Percentiles rank a stretch among this genome's conserved stretches.
Conservation (phyloP, 108 stramenopile species). For the Bacterosira constricta region DNA sequence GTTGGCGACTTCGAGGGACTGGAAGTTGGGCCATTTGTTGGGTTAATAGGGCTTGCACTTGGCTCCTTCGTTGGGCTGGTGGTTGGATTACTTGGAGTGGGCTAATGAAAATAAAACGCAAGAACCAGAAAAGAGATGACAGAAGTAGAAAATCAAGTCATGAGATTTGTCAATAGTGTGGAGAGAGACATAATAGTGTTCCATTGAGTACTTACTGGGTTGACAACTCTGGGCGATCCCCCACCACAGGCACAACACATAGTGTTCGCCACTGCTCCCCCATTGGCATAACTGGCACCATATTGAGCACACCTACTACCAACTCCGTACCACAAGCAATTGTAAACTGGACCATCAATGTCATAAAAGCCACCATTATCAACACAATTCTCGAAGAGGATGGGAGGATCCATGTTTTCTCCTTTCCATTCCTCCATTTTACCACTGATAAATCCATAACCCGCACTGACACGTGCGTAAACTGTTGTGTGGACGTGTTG, state of each 20-base stretch:
- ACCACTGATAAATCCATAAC: not conserved
- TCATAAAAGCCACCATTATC: not conserved
- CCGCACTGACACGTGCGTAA: constrained; percentile 1
- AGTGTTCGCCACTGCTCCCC: not conserved
- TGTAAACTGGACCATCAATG: not conserved
- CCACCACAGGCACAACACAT: constrained; percentile 6
- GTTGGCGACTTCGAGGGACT: too few species aligned
- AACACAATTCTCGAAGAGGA: not conserved
- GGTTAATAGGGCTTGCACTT: too few species aligned
- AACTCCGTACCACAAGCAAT: constrained; percentile 2
- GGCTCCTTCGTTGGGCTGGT: too few species aligned
- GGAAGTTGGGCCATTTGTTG: too few species aligned
- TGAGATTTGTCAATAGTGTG: too few species aligned
- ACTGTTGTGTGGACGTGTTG: not conserved
- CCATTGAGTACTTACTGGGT: too few species aligned
- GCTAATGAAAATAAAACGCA: too few species aligned
- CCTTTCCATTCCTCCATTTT: not conserved
- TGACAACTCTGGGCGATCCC: too few species aligned
- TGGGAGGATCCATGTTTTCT: not conserved
- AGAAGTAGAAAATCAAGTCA: too few species aligned
- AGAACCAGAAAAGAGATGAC: too few species aligned
- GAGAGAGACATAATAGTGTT: too few species aligned
- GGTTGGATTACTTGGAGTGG: too few species aligned
- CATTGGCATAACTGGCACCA: not conserved
- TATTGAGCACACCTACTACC: not conserved